A percentile compares a stretch with the other conserved stretches of the same genome.
These are phyloP conservation scores for Gliomastix tumulicola DNA, from an alignment of 2,329 filamentous ascomycete species.

Conservation along the genomic window DNA sequence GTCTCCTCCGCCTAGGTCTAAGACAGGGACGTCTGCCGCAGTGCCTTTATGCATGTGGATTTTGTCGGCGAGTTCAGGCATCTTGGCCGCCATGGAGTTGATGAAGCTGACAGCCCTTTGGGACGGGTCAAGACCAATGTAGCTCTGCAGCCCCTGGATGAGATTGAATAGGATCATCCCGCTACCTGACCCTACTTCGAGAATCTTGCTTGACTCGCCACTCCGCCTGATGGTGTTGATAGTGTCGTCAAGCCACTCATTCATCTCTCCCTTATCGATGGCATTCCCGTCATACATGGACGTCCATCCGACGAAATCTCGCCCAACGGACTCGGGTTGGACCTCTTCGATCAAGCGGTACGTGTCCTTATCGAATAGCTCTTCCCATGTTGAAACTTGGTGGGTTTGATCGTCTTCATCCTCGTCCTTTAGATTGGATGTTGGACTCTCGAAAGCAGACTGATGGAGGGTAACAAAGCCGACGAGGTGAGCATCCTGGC, in stretches of 20 bases:
- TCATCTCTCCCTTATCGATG: slow-evolving; percentile 9
- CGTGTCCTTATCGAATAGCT: slow-evolving; percentile 2
- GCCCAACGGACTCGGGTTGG: background rate
- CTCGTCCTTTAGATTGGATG: background rate
- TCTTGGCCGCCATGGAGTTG: slow-evolving; percentile 5
- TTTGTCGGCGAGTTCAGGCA: slow-evolving; percentile 6
- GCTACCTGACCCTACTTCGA: slow-evolving; percentile 10
- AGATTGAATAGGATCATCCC: slow-evolving; percentile 12
- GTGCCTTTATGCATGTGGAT: slow-evolving; percentile 10
- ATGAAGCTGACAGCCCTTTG: slow-evolving; percentile 12
- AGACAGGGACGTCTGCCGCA: slow-evolving; percentile 9
- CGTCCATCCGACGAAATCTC: slow-evolving; percentile 10
- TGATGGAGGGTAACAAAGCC: slow-evolving; percentile 7
- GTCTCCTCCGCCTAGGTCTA: too few species aligned
- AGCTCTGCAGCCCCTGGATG: slow-evolving; percentile 9
- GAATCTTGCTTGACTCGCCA: slow-evolving; percentile 1
- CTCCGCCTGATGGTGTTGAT: slow-evolving; percentile 4
- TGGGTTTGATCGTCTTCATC: background rate
- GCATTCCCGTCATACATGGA: slow-evolving; percentile 9
- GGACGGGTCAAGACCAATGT: slow-evolving; percentile 19
- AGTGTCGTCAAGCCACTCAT: slow-evolving; percentile 12
- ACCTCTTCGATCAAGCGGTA: slow-evolving; percentile 3
- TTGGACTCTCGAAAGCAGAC: background rate
- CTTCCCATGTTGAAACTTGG: slow-evolving; percentile 3
- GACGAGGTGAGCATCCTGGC: slow-evolving; percentile 6